These are phyloP conservation scores for Pyrrhoderma noxium DNA, from an alignment of 1,284 basidiomycete genomes.

Conservation along the genomic window DNA sequence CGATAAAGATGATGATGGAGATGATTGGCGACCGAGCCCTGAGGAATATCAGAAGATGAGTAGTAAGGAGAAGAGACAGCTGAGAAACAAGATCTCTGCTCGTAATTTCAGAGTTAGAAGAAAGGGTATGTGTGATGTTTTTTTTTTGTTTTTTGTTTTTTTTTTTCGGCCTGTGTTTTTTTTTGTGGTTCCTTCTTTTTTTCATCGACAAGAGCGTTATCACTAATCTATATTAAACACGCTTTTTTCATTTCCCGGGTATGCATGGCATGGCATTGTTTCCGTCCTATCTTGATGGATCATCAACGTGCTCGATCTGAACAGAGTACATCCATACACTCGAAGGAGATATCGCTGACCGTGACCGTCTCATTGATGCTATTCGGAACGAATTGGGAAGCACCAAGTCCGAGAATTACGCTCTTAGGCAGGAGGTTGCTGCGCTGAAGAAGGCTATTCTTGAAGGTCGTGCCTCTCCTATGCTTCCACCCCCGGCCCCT, in stretches of 20 bases:
- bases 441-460: slow-evolving; percentile 76
- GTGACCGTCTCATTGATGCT: slow-evolving; percentile 84
- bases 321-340: slow-evolving; percentile 89
- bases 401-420: slow-evolving; percentile 75
- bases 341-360: slow-evolving; percentile 89
- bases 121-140: slow-evolving; percentile 66
- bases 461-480: slow-evolving; percentile 41
- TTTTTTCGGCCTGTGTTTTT: background rate
- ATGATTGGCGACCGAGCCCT: slow-evolving; percentile 77
- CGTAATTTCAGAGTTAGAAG: slow-evolving; percentile 89
- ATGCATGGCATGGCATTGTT: no score
- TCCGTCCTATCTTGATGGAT: no score
- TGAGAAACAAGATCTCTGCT: slow-evolving; percentile 95
- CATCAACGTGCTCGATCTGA: no score
- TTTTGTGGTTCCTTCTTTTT: slow-evolving; percentile 18
- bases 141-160: background rate
- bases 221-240: background rate
- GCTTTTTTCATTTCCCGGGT: no score
- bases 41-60: slow-evolving; percentile 96
- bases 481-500: slow-evolving; percentile 42
- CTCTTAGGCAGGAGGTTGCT: slow-evolving; percentile 78
- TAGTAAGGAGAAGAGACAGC: slow-evolving; percentile 92
- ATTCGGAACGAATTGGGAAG: slow-evolving; percentile 81
- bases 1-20: slow-evolving; percentile 46
- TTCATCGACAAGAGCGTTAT: slow-evolving; percentile 3